Evolutionary conservation across 805 yeast species (phyloP), one percentile per base, ranked within the genome.

Genomic region (Saccharomycopsis microspora): DNA sequence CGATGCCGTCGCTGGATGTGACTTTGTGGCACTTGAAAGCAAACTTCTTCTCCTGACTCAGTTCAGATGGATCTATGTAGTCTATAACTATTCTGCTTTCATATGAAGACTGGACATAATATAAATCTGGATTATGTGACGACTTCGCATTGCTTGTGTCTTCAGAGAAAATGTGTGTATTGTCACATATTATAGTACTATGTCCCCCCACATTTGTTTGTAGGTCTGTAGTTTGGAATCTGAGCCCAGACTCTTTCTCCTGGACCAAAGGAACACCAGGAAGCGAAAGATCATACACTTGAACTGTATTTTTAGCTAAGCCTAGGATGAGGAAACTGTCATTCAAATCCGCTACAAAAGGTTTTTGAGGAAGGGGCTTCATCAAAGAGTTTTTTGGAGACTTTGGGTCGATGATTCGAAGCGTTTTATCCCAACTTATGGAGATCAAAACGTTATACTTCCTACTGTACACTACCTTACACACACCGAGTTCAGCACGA

Each of bases 1-100:
- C 52, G 8, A 51, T 39, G 11, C 30, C 38, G 30, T 51, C 54
- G 28, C 32, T 46, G 5, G 54, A 36, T 5, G 49, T 44, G 4
- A 46, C 5, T 34, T 44, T 43, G 38, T 51, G 54, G 34, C 54
- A 51, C 30, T 51, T 51, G 45, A 51, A 51, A 5, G 54, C 54
- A 43, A 51, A 51, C 39, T 51, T 51, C 38, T 40, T 36, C 9
- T 51, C 54, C 34, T 51, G 47, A 11, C n/a, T n/a, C 28, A 28
- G 30, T 10, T 32, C 39, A 3, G 36, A 6, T 1, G 40, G 28
- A 4, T 44, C 42, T 11, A 51, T 28, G 42, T 43, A 44, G 33
- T 51, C 54, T 10, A 51, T 50, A 6, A 51, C 40, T 6, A 51
- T 39, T 43, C 52, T 37, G 10, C 54, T 44, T 32, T 51, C 54